Conservation (phyloP, 441 rosid species). For the Hura crepitans region DNA sequence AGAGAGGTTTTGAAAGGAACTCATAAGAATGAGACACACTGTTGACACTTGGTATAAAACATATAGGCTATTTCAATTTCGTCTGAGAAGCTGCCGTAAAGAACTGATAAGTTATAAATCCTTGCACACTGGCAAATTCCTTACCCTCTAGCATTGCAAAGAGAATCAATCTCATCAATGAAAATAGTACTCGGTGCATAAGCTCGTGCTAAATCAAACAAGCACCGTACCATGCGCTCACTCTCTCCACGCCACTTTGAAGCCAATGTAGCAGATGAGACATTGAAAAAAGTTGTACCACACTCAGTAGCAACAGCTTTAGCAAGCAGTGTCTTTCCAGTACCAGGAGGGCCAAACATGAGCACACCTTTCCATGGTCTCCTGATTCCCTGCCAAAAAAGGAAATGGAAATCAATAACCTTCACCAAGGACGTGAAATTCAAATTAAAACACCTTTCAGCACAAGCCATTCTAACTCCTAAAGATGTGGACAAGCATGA, state of each 20-base stretch:
- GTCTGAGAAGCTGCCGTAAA: not conserved
- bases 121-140: constrained; percentile 7
- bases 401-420: constrained; percentile 3
- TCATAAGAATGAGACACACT: not conserved
- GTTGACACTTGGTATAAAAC: not conserved
- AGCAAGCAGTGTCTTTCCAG: constrained; percentile 78
- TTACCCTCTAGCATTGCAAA: constrained; percentile 79
- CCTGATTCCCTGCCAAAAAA: constrained; percentile 59
- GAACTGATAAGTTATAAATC: not conserved
- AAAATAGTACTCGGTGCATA: constrained; percentile 88
- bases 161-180: constrained; percentile 81
- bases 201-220: constrained; percentile 84
- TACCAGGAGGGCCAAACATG: constrained; percentile 94
- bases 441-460: not conserved
- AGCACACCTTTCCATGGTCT: constrained; percentile 92
- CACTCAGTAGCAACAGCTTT: constrained; percentile 86
- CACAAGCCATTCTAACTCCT: not conserved
- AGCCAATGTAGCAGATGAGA: constrained; percentile 80
- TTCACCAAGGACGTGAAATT: not conserved
- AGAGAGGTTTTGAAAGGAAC: constrained; percentile 6
- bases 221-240: constrained; percentile 85
- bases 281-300: constrained; percentile 73
- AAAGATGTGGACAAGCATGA: not conserved
- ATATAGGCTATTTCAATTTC: not conserved
- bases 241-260: constrained; percentile 93